Base-by-base conservation (phyloP, 1,284 basidiomycete species). In the Naganishia cerealis region DNA sequence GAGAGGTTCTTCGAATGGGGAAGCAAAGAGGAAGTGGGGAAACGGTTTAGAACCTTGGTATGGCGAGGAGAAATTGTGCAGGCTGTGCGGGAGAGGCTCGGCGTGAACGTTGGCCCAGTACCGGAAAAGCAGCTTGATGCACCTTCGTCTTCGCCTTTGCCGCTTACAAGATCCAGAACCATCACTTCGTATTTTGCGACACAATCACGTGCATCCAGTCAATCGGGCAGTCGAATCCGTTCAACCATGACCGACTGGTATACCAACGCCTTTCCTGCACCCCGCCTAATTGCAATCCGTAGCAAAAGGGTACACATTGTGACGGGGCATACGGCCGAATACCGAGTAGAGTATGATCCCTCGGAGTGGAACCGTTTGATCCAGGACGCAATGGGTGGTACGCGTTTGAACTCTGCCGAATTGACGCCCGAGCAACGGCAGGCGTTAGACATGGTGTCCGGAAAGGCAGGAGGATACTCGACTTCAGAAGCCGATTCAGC, bases 1-100 rank as follows among this genome's bases (percentile, higher is more conserved):
- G 92, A 94, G 77, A 83, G 87, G 58, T 90, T 88, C 75, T 94
- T 94, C 72, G 92, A 94, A 75, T 94, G 92, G 92, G 92, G 91
- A 0, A 87, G 90, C 54, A 86, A 84, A 71, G 88, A 91, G 6
- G 69, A 76, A 3, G 79, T 81, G 3, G 73, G 69, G 43, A 79
- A 75, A 70, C 75, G 75, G 66, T 79, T 82, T 75, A 74, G 29
- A 69, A 75, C 5, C 75, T 76, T 68, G 65, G 68, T 21, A 66
- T 78, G 43, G 76, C 75, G 9, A 43, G 70, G 73, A 15, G 72
- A 73, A 39, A 76, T 78, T 6, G 67, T 77, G 43, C 67, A 73
- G 43, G 62, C 59, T 18, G 65, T 77, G 5, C 54, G 71, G 26
- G 50, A 61, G n/a, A 48, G 65, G 40, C 57, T 70, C 3, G 40